Evolutionary conservation across 176 grass and related monocot genomes (phyloP).

Genomic region (Panicum miliaceum): DNA sequence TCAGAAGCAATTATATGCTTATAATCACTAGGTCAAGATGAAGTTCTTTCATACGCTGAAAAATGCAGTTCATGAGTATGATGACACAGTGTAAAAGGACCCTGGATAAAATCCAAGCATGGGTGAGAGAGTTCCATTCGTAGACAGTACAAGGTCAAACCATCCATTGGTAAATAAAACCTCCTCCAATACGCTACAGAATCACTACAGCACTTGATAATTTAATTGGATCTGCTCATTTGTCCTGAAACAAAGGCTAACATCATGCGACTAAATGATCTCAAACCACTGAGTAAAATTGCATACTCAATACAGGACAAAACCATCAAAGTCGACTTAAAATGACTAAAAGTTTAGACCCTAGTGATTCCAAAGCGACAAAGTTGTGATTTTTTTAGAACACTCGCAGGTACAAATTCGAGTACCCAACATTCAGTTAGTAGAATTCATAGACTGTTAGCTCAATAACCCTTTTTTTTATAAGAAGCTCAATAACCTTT

Average conservation of each 20-base stretch:
- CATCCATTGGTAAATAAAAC: neutral
- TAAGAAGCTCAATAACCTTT: neutral
- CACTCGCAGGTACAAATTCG: neutral
- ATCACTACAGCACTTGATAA: neutral
- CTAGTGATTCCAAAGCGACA: neutral
- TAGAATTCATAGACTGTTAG: neutral
- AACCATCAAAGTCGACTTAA: neutral
- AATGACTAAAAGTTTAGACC: neutral
- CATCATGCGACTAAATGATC: neutral
- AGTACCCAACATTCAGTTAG: neutral
- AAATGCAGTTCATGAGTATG: neutral
- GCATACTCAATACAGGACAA: neutral
- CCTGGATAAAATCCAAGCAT: neutral
- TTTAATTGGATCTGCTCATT: neutral
- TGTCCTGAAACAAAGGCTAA: neutral
- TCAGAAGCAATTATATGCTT: neutral
- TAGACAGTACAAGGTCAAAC: neutral
- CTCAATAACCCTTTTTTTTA: conserved; percentile 1
- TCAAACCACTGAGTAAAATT: neutral
- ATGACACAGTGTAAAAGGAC: neutral
- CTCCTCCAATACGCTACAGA: neutral
- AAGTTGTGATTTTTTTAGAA: neutral
- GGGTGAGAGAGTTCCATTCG: neutral
- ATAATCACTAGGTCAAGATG: neutral
- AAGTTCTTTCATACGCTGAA: neutral